Base-by-base conservation (phyloP, 129 eudicot genomes). In the Erigeron canadensis region DNA sequence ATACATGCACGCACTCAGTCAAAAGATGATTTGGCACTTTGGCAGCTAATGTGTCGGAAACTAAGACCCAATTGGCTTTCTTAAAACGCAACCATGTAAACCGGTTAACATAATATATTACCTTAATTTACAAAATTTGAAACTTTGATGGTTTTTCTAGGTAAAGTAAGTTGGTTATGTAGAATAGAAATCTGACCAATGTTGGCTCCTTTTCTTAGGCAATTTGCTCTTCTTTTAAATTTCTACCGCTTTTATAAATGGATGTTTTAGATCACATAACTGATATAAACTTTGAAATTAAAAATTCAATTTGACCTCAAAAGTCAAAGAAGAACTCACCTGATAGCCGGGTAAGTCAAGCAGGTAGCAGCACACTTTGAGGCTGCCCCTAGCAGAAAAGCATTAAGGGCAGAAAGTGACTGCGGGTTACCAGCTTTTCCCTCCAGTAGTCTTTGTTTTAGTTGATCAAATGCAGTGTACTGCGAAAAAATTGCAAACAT, bases 391-490 rank as follows among this genome's bases (percentile, higher is more conserved):
- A 89, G 67, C 54, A 86, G 68, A 79, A 94, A 94, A 66, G 98
- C 98, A 79, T 88, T 80, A 57, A 88, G 80, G 12, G 98, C 98
- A 50, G 97, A 87, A 70, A 94, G 97, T 28, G 92, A 86, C 63
- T 78, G 85, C 5, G 84, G 85, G 77, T 78, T 83, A 38, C 80
- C 85, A 55, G 63, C 38, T 79, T 69, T 57, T 62, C 79, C 83
- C 77, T 64, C 78, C 65, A 94, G 78, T n/a, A 88, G 61, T 72
- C 86, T 82, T 55, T 80, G 81, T 67, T 94, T 94, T 74, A 94
- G 69, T 79, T 94, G 98, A 90, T 94, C 98, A 75, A 87, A 94
- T 39, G 81, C 93, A 22, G 98, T 94, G 81, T 90, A 94, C 98
- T 94, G 87, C 84, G 74, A 63, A 39, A 50, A 42, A 64, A 47